A percentile compares a stretch with the other conserved stretches of the same genome.
Conservation (phyloP, 2,329 filamentous ascomycete species). For the Neurospora sp. region DNA sequence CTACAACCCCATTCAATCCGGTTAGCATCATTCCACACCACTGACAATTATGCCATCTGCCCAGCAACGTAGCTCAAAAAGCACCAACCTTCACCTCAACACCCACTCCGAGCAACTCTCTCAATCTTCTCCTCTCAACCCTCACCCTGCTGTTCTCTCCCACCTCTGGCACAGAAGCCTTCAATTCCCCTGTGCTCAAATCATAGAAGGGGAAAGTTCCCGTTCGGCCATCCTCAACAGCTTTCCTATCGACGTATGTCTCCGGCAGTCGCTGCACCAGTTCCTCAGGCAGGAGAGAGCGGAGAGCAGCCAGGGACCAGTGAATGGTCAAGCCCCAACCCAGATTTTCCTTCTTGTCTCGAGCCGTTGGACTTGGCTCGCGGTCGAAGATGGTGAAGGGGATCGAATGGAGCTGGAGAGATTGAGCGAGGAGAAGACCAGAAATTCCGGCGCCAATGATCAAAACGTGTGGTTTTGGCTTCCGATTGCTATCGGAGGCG, state of each 20-base stretch:
- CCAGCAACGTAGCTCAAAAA: not conserved
- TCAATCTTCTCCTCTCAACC: constrained; percentile 35
- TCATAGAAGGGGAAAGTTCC: constrained; percentile 47
- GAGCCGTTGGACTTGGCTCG: constrained; percentile 35
- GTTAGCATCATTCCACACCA: not conserved
- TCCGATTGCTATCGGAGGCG: not conserved
- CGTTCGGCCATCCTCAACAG: constrained; percentile 34
- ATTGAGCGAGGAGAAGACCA: constrained; percentile 17
- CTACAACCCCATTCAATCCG: constrained; percentile 15
- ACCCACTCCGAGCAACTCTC: constrained; percentile 33
- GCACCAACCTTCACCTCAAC: constrained; percentile 34
- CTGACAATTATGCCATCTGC: not conserved
- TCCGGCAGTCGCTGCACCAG: constrained; percentile 35
- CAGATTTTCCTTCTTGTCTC: constrained; percentile 23
- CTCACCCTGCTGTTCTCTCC: constrained; percentile 25
- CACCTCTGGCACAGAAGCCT: constrained; percentile 26
- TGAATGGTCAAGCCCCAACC: constrained; percentile 57
- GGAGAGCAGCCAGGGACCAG: constrained; percentile 46
- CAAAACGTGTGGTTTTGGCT: not conserved
- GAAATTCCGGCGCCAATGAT: constrained; percentile 16
- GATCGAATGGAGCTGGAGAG: constrained; percentile 16
- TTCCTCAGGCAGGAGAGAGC: constrained; percentile 37
- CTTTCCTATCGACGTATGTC: constrained; percentile 42
- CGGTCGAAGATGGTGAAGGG: constrained; percentile 43
- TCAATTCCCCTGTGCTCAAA: constrained; percentile 36